Evolutionary conservation across 148 eudicot genomes (phyloP).

Genomic region (Simmondsia chinensis): DNA sequence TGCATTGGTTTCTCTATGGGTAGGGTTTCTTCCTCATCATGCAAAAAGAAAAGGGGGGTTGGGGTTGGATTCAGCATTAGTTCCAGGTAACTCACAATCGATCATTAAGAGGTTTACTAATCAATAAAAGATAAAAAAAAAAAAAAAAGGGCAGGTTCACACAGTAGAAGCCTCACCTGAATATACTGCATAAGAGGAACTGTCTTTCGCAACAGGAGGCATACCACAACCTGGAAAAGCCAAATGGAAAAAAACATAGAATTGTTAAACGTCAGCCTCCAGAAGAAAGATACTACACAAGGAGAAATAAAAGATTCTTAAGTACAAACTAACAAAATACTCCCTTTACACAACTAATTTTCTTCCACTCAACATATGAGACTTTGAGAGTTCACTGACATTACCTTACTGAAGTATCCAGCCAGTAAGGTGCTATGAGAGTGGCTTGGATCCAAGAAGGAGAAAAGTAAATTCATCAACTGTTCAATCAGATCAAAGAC

Average conservation of each 20-base stretch:
- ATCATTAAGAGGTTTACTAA: too few species aligned
- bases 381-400: neutral
- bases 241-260: neutral
- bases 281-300: neutral
- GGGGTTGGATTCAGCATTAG: too few species aligned
- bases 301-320: neutral
- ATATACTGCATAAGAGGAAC: slow-evolving; percentile 70
- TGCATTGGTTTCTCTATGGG: too few species aligned
- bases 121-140: neutral
- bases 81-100: too few species aligned
- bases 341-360: too few species aligned
- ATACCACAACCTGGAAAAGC: slow-evolving; percentile 59
- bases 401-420: slow-evolving; percentile 96
- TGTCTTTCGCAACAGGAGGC: slow-evolving; percentile 84
- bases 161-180: slow-evolving; percentile 39
- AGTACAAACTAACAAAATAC: too few species aligned
- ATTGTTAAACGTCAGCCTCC: neutral
- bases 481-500: slow-evolving; percentile 17
- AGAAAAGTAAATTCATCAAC: slow-evolving; percentile 78
- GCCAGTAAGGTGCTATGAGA: slow-evolving; percentile 76
- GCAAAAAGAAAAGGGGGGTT: too few species aligned
- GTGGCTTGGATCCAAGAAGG: slow-evolving; percentile 68
- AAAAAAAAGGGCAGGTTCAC: neutral
- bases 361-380: neutral
- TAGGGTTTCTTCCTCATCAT: too few species aligned